phyloP scores from a whole-genome alignment of 768 basidiomycete genomes.

The Gloeophyllum trabeum region DNA sequence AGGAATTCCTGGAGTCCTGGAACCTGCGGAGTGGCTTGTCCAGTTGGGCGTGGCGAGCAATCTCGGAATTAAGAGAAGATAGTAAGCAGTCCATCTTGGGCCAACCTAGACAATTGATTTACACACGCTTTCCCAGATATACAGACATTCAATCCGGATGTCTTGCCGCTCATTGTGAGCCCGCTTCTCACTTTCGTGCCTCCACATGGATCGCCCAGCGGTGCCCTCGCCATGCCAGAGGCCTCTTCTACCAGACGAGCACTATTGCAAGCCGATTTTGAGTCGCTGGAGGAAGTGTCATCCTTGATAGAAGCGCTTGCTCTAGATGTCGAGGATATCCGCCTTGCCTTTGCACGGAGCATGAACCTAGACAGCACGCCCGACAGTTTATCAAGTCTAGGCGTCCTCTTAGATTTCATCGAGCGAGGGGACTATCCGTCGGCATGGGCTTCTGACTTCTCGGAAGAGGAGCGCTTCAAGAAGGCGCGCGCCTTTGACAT shows the following conservation, averaged over 20 bases:
- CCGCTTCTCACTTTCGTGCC: conserved; percentile 52
- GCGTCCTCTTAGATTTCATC: conserved; percentile 59
- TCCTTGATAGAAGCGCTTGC: conserved; percentile 68
- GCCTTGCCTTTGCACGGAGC: conserved; percentile 59
- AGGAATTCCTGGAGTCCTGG: conserved; percentile 45
- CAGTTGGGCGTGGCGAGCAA: conserved; percentile 68
- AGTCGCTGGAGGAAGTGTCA: conserved; percentile 63
- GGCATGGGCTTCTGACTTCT: conserved; percentile 39
- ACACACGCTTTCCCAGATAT: conserved; percentile 20
- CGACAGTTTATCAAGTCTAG: conserved; percentile 44
- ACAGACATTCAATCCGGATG: conserved; percentile 43
- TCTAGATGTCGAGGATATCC: conserved; percentile 69
- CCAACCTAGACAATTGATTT: neutral
- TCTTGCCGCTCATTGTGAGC: conserved; percentile 50
- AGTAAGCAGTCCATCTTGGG: conserved; percentile 27
- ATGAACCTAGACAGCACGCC: conserved; percentile 48
- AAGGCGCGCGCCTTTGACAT: conserved; percentile 68
- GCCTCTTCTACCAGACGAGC: conserved; percentile 26
- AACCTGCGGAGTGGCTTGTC: conserved; percentile 49
- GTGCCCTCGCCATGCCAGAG: conserved; percentile 26
- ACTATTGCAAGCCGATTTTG: conserved; percentile 57
- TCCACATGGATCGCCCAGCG: conserved; percentile 26
- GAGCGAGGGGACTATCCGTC: conserved; percentile 60
- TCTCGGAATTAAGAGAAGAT: conserved; percentile 66
- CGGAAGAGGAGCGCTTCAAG: conserved; percentile 39